Evolutionary conservation across 129 eudicot species (phyloP), one percentile per base, ranked within the genome.

Genomic region (Helichrysum umbraculigerum): DNA sequence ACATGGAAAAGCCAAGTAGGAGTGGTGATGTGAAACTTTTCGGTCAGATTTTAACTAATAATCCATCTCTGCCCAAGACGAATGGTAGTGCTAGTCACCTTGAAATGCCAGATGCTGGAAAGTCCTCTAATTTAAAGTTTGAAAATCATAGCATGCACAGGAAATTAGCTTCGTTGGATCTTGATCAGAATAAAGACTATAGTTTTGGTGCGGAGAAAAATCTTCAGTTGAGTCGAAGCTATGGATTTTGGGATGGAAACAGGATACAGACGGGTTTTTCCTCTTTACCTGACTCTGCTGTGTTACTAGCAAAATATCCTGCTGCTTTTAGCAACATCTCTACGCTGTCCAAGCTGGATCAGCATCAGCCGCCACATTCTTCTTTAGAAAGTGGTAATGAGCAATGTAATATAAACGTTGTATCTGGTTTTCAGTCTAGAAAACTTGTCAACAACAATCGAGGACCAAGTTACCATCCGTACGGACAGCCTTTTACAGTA

Each of bases 1-100:
- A 78, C 60, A 56, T 57, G 25, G 89, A 86, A 42, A 86, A 79
- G 51, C 90, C 91, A 35, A 41, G 79, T 33, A 69, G 77, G 51
- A 85, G 68, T 62, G 93, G 93, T 65, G 90, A 87, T 83, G 93
- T 93, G 76, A 93, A 93, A 70, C 86, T 93, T 10, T 93, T 93
- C 28, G 98, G 98, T 63, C 91, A 91, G 83, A 85, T 93, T 73
- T 54, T 93, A 50, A 83, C 83, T n/a, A 75, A 81, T 51, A 74
- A 74, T n/a, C 76, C 88, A 10, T 79, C 91, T 32, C 6, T 14
- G 69, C 30, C 54, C 7, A 87, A 87, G 81, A 72, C 83, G 17
- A 78, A 51, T 74, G 50, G 80, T 21, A 66, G 81, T 44, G 28
- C 34, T 17, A 79, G 52, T 11, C 78, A 51, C 11, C 66, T 42